Conservation (phyloP, 176 grass and related monocot genomes). For the Zizania latifolia region DNA sequence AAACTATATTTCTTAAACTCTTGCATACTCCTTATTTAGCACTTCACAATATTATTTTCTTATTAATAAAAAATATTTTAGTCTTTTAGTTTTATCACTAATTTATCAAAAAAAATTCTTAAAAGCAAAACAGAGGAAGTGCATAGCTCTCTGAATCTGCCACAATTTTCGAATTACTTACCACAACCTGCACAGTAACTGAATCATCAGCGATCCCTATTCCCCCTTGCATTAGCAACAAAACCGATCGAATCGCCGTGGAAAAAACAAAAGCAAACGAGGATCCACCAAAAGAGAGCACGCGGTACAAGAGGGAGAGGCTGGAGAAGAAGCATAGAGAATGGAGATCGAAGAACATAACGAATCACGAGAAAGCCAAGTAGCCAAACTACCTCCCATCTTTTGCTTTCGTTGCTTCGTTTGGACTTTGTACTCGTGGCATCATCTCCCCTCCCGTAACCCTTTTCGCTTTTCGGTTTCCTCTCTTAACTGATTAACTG, state of each 20-base stretch:
- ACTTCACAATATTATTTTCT: too few species aligned
- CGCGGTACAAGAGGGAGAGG: not conserved
- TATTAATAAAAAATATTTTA: too few species aligned
- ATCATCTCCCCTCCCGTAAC: not conserved
- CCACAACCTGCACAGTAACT: slow-evolving; percentile 3
- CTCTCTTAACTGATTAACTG: slow-evolving; percentile 41
- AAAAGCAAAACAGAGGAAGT: too few species aligned
- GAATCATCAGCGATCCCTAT: too few species aligned
- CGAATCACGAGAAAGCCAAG: slow-evolving; percentile 86
- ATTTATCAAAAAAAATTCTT: too few species aligned
- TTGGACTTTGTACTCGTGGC: slow-evolving; percentile 53
- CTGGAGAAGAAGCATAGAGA: slow-evolving; percentile 20
- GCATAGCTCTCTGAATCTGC: too few species aligned
- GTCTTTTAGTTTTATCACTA: too few species aligned
- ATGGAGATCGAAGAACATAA: slow-evolving; percentile 35
- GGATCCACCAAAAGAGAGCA: not conserved
- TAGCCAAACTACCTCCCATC: slow-evolving; percentile 26
- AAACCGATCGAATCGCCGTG: slow-evolving; percentile 40
- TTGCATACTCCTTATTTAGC: too few species aligned
- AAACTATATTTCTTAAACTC: too few species aligned
- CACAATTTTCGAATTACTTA: slow-evolving; percentile 26
- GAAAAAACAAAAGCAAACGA: slow-evolving; percentile 45
- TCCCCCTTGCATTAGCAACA: slow-evolving; percentile 30
- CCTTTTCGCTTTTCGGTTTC: not conserved
- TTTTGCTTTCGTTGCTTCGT: slow-evolving; percentile 75